A percentile compares a stretch with the other conserved stretches of the same genome.
Conservation (phyloP, 371 early-diverging fungal species). For the Gilbertella persicaria region DNA sequence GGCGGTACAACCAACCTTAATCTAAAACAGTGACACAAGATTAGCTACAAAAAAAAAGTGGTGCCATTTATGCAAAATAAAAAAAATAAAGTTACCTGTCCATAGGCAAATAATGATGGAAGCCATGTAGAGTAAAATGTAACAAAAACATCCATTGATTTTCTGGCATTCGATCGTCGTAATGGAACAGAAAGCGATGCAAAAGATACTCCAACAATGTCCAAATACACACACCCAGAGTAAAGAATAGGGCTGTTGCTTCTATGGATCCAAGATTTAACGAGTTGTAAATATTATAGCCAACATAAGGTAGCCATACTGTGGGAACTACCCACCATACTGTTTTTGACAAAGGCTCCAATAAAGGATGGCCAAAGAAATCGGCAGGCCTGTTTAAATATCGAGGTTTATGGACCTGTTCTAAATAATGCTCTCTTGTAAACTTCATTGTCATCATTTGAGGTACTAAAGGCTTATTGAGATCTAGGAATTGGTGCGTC, state of each 20-base stretch:
- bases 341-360: constrained; percentile 85
- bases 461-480: constrained; percentile 76
- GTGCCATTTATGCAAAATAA: constrained; percentile 4
- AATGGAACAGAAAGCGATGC: constrained; percentile 93
- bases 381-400: constrained; percentile 78
- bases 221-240: constrained; percentile 80
- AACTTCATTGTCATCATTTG: constrained; percentile 78
- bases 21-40: constrained; percentile 34
- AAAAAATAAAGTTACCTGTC: constrained; percentile 63
- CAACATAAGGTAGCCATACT: constrained; percentile 81
- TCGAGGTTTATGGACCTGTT: constrained; percentile 91
- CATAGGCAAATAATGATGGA: constrained; percentile 97
- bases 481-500: constrained; percentile 78
- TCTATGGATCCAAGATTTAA: constrained; percentile 27
- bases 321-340: constrained; percentile 93
- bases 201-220: constrained; percentile 80
- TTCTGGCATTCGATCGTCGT: constrained; percentile 87
- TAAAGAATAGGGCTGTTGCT: constrained; percentile 45
- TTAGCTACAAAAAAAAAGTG: constrained; percentile 3
- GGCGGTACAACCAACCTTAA: constrained; percentile 93
- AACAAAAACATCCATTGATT: constrained; percentile 68
- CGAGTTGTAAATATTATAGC: constrained; percentile 33
- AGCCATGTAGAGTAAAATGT: constrained; percentile 92
- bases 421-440: constrained; percentile 80
- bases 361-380: constrained; percentile 72